phyloP scores from a whole-genome alignment of 2,329 filamentous ascomycete species.

The Xylaria sp. region DNA sequence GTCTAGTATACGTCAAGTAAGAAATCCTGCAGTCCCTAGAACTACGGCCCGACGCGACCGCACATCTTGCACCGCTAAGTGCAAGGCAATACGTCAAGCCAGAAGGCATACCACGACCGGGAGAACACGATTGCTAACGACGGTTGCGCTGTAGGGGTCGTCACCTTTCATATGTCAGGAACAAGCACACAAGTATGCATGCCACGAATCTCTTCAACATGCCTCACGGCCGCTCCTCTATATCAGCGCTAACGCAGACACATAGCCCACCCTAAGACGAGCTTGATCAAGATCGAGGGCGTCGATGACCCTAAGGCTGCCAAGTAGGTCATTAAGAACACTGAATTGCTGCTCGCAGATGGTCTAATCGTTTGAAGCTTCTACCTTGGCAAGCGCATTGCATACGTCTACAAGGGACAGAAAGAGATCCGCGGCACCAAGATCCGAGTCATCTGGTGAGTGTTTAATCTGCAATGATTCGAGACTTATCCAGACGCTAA shows the following conservation, averaged over 20 bases:
- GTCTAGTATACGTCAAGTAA: conserved; percentile 89
- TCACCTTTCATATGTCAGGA: conserved; percentile 82
- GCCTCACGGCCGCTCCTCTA: neutral
- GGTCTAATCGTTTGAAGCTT: conserved; percentile 65
- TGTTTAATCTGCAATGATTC: neutral
- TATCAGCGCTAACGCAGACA: conserved; percentile 77
- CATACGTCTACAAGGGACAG: conserved; percentile 97
- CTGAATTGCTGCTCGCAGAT: conserved; percentile 7
- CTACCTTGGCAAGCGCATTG: conserved; percentile 99
- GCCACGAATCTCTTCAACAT: conserved; percentile 2
- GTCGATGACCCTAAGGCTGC: conserved; percentile 91
- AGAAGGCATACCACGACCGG: conserved; percentile 3
- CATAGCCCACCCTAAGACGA: conserved; percentile 88
- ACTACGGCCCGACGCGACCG: conserved; percentile 20
- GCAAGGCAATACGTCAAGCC: conserved; percentile 18
- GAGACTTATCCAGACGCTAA: conserved; percentile 21
- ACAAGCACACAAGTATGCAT: conserved; percentile 61
- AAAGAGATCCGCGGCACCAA: conserved; percentile 97
- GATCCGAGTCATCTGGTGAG: conserved; percentile 90
- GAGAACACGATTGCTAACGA: conserved; percentile 40
- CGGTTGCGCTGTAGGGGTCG: conserved; percentile 75
- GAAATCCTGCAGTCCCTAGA: conserved; percentile 19
- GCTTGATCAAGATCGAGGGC: conserved; percentile 98
- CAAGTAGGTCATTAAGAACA: conserved; percentile 68
- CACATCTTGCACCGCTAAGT: conserved; percentile 18